These are phyloP conservation scores for Aspergillus cavernicola DNA, from an alignment of 495 filamentous ascomycete genomes.

Conservation along the genomic window DNA sequence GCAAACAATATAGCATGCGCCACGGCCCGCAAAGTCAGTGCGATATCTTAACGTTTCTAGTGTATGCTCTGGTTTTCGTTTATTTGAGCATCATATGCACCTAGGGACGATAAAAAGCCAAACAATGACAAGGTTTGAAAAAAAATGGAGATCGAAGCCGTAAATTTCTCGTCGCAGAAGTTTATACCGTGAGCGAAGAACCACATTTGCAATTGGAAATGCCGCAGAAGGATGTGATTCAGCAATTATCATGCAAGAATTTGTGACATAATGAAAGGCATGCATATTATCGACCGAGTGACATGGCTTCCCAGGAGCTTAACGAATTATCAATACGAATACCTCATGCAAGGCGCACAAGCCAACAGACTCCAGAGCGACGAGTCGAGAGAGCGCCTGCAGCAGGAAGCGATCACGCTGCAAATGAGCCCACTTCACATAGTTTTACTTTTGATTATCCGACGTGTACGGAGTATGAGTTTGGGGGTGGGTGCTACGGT, in stretches of 20 bases:
- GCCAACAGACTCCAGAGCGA: not conserved
- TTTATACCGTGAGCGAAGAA: not conserved
- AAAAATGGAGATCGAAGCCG: not conserved
- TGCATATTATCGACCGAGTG: slow-evolving; percentile 9
- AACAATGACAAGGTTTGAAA: slow-evolving; percentile 5
- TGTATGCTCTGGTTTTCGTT: not conserved
- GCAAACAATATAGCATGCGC: not conserved
- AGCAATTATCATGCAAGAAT: not conserved
- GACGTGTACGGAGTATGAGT: not conserved
- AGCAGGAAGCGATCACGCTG: not conserved
- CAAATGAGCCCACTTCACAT: not conserved
- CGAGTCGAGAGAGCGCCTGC: not conserved
- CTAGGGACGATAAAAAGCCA: not conserved
- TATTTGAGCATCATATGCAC: not conserved
- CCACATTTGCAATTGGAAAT: not conserved
- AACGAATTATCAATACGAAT: not conserved
- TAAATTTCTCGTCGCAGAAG: not conserved
- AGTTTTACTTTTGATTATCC: slow-evolving; percentile 3
- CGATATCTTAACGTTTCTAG: not conserved
- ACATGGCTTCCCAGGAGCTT: not conserved
- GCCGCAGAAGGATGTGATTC: not conserved
- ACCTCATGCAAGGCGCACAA: not conserved
- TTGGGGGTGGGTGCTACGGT: not conserved
- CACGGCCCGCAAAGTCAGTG: slow-evolving; percentile 2
- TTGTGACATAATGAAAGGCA: slow-evolving; percentile 3